phyloP scores from a whole-genome alignment of 306 rosid species.

The Aeschynomene evenia region DNA sequence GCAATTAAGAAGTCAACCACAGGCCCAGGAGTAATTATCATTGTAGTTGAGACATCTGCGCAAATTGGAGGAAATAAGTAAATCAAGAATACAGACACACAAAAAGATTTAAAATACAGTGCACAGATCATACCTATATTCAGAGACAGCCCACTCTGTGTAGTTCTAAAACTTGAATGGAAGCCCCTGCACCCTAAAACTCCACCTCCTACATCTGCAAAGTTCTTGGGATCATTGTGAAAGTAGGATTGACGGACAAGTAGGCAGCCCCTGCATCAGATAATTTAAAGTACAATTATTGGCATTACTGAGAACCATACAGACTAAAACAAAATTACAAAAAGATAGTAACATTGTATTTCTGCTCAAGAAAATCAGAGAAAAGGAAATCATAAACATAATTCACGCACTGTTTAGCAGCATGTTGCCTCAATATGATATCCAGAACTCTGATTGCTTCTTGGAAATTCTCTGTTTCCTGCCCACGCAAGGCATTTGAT shows the following conservation, averaged over 20 bases:
- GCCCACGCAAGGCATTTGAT: constrained; percentile 74
- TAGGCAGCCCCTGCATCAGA: constrained; percentile 77
- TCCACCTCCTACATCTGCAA: constrained; percentile 82
- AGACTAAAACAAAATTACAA: too few species aligned
- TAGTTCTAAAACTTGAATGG: constrained; percentile 87
- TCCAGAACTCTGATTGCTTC: constrained; percentile 91
- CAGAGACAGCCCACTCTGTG: constrained; percentile 82
- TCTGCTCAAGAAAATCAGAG: background rate
- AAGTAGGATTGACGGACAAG: constrained; percentile 89
- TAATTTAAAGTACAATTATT: background rate
- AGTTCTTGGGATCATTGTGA: constrained; percentile 62
- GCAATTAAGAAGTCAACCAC: constrained; percentile 83
- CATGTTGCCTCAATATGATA: constrained; percentile 83
- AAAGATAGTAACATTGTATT: background rate
- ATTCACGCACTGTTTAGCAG: constrained; percentile 79
- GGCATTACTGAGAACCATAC: background rate
- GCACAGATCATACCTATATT: constrained; percentile 58
- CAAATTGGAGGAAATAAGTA: background rate
- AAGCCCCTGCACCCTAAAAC: constrained; percentile 90
- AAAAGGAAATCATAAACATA: background rate
- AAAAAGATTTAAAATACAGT: background rate
- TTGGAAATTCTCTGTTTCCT: constrained; percentile 77
- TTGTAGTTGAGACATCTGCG: constrained; percentile 90
- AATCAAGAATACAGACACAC: background rate
- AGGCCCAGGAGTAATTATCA: constrained; percentile 85